These are phyloP conservation scores for Globisporangium splendens DNA, from an alignment of 352 stramenopile species.

Conservation along the genomic window DNA sequence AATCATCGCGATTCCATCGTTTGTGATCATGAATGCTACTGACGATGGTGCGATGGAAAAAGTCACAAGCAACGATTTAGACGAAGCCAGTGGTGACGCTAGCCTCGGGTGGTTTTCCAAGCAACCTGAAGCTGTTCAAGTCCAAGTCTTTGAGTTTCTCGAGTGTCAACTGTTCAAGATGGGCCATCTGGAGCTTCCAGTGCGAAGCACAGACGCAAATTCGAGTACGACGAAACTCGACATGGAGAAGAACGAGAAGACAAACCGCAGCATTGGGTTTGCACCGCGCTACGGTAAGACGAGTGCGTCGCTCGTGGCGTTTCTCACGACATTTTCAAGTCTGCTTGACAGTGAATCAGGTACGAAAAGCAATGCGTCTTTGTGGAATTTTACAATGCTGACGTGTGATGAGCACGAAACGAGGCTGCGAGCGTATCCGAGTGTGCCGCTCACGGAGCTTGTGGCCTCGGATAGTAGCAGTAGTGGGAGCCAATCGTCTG, in stretches of 20 bases:
- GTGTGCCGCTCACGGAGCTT: constrained; percentile 4
- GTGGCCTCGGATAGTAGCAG: neutral
- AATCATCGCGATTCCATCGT: constrained; percentile 14
- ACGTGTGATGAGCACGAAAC: constrained; percentile 10
- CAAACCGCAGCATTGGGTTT: constrained; percentile 5
- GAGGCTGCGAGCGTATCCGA: neutral
- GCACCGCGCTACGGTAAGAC: neutral
- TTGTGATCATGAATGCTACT: constrained; percentile 9
- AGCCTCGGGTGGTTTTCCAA: constrained; percentile 4
- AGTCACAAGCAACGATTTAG: neutral
- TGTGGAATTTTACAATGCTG: constrained; percentile 21
- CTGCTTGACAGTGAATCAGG: constrained; percentile 5
- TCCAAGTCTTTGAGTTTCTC: constrained; percentile 13
- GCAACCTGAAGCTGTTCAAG: neutral
- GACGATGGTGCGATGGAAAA: neutral
- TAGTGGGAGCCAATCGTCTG: neutral
- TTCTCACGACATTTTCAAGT: constrained; percentile 10
- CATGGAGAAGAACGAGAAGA: neutral
- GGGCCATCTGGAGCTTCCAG: constrained; percentile 5
- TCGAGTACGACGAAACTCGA: neutral
- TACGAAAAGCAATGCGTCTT: neutral
- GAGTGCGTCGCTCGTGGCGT: constrained; percentile 11
- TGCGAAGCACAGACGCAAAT: neutral
- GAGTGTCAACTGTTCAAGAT: constrained; percentile 1
- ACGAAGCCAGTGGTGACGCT: neutral